Conservation (phyloP, 768 basidiomycete genomes). For the Lactarius evosmus region DNA sequence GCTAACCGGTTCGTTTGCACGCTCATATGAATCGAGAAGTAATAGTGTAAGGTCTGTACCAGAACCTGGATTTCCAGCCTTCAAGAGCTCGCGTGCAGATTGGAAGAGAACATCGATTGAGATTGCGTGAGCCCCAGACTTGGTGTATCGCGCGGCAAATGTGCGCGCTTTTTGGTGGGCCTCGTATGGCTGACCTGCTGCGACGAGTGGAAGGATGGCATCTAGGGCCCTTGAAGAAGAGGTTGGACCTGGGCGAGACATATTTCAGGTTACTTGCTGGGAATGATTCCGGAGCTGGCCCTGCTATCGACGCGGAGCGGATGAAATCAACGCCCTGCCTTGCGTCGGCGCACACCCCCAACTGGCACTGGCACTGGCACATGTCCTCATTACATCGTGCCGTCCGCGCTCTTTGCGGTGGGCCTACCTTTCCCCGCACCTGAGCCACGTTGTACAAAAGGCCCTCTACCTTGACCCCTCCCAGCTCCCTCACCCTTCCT, state of each 20-base stretch:
- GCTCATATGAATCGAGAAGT: slow-evolving; percentile 80
- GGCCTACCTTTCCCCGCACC: slow-evolving; percentile 11
- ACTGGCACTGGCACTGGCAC: background rate
- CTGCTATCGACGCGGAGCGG: too few relatives aligned
- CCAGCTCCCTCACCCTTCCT: background rate
- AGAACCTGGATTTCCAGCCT: slow-evolving; percentile 83
- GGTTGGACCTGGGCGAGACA: slow-evolving; percentile 23
- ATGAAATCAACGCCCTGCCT: too few relatives aligned
- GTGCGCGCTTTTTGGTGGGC: slow-evolving; percentile 97
- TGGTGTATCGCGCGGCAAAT: slow-evolving; percentile 83
- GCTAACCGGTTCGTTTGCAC: slow-evolving; percentile 63
- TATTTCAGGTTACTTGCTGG: background rate
- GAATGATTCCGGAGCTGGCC: too few relatives aligned
- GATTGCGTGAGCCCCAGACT: slow-evolving; percentile 75
- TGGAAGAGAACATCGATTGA: slow-evolving; percentile 95
- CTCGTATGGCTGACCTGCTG: slow-evolving; percentile 73
- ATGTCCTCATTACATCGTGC: slow-evolving; percentile 17
- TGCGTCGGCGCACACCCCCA: background rate
- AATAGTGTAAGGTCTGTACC: slow-evolving; percentile 83
- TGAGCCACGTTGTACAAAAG: slow-evolving; percentile 4
- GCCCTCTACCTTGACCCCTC: background rate
- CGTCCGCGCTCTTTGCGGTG: background rate
- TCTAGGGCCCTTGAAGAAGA: slow-evolving; percentile 65
- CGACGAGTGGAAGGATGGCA: slow-evolving; percentile 72
- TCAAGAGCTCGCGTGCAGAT: slow-evolving; percentile 81